Percentiles rank a stretch among this genome's conserved stretches.
Evolutionary conservation across 1,284 basidiomycete species (phyloP).

Genomic region (Porodaedalea pini): DNA sequence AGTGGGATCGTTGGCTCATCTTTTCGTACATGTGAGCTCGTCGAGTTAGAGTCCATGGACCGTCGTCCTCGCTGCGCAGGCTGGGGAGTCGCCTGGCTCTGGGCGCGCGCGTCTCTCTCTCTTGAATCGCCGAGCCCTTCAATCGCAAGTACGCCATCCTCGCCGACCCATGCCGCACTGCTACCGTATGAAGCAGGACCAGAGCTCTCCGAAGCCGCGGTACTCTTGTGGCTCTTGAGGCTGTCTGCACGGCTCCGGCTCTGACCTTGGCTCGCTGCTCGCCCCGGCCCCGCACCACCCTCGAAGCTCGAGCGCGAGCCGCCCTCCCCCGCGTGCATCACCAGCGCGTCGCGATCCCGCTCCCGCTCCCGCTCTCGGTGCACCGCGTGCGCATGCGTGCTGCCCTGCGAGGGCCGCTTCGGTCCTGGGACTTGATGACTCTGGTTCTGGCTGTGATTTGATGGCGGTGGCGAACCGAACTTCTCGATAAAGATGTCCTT

Average conservation of each 20-base stretch:
- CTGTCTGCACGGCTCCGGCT: constrained; percentile 31
- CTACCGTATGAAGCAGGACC: constrained; percentile 58
- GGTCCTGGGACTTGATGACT: not conserved
- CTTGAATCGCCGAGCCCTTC: not conserved
- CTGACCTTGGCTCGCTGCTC: constrained; percentile 36
- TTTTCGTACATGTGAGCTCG: constrained; percentile 48
- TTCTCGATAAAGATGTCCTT: constrained; percentile 91
- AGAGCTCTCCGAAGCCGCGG: constrained; percentile 53
- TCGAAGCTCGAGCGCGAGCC: constrained; percentile 68
- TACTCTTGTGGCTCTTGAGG: constrained; percentile 24
- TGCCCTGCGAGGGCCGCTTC: constrained; percentile 13
- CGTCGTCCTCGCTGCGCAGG: constrained; percentile 46
- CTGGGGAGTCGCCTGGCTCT: constrained; percentile 33
- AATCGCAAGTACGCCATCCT: constrained; percentile 51
- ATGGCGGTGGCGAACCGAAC: constrained; percentile 40
- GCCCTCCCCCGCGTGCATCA: constrained; percentile 28
- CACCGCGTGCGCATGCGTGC: not conserved
- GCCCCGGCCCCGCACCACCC: constrained; percentile 27
- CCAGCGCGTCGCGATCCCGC: constrained; percentile 5
- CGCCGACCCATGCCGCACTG: constrained; percentile 76
- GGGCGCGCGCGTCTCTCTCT: constrained; percentile 25
- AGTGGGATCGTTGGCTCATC: constrained; percentile 33
- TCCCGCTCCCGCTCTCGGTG: not conserved
- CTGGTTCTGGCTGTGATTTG: not conserved
- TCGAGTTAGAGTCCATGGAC: constrained; percentile 69